Conservation (phyloP, 139 green algal genomes). For the Volvox reticuliferus region DNA sequence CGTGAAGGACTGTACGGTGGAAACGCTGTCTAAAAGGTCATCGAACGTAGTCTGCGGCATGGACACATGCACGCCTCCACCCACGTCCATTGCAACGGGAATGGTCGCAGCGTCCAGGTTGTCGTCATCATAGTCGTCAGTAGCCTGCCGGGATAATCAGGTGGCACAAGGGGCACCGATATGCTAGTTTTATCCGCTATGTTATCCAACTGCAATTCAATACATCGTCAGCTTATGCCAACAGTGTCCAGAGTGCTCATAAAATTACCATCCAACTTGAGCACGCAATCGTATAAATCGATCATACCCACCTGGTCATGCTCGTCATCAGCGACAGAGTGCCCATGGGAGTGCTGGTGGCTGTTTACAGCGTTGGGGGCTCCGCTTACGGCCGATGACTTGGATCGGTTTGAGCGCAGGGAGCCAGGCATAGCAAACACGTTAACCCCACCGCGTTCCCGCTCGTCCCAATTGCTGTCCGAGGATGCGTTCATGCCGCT, state of each 20-base stretch:
- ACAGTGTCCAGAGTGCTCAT: no score
- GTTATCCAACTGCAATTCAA: no score
- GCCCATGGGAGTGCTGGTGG: not conserved
- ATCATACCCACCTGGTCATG: slow-evolving; percentile 43
- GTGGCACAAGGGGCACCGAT: no score
- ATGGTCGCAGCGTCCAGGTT: not conserved
- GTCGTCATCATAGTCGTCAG: slow-evolving; percentile 33
- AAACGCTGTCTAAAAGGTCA: slow-evolving; percentile 64
- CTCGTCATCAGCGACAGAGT: slow-evolving; percentile 20
- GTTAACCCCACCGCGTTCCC: not conserved
- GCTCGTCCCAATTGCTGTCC: slow-evolving; percentile 42
- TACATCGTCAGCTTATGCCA: no score
- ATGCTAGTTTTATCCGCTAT: no score
- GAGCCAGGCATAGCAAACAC: not conserved
- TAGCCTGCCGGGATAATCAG: not conserved
- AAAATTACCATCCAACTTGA: no score
- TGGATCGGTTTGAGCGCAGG: not conserved
- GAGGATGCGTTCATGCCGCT: not conserved
- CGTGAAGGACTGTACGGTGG: slow-evolving; percentile 61
- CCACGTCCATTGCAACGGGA: not conserved
- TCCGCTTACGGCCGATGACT: not conserved
- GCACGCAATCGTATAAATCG: no score
- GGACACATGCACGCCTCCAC: slow-evolving; percentile 46
- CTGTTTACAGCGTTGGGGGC: not conserved
- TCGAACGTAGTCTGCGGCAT: slow-evolving; percentile 57